phyloP scores from a whole-genome alignment of 2,329 filamentous ascomycete genomes.

The Scolecobasidium constrictum region DNA sequence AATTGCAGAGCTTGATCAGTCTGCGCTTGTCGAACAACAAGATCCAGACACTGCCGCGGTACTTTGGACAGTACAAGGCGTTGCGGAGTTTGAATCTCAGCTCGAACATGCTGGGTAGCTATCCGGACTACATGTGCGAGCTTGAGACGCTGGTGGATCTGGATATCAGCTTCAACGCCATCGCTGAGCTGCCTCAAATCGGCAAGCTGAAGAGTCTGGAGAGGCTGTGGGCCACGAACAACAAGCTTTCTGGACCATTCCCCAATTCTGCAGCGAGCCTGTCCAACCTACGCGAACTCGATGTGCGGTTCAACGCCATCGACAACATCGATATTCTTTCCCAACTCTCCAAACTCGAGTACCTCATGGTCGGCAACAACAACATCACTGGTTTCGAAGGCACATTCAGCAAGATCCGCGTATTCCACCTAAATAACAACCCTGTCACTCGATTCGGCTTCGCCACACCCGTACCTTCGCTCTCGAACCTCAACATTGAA shows the following conservation, averaged over 20 bases:
- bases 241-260: constrained; percentile 67
- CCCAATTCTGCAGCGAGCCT: constrained; percentile 64
- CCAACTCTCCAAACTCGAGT: constrained; percentile 74
- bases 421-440: constrained; percentile 85
- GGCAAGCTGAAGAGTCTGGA: constrained; percentile 71
- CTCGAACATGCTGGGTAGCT: constrained; percentile 79
- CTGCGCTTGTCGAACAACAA: constrained; percentile 92
- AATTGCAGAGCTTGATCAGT: constrained; percentile 67
- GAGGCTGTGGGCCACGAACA: constrained; percentile 91
- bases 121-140: constrained; percentile 76
- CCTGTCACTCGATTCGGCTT: constrained; percentile 92
- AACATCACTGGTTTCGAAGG: constrained; percentile 81
- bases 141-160: constrained; percentile 79
- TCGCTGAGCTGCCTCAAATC: constrained; percentile 68
- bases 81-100: constrained; percentile 82
- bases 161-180: constrained; percentile 93
- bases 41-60: constrained; percentile 63
- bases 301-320: constrained; percentile 87
- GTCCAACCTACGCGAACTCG: constrained; percentile 73
- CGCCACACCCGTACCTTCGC: constrained; percentile 60
- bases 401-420: constrained; percentile 73
- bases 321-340: constrained; percentile 81
- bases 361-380: constrained; percentile 86
- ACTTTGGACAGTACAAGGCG: constrained; percentile 70
- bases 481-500: constrained; percentile 80